Conservation (phyloP, 1,139 yeast species). For the Yamadazyma buinensis region DNA sequence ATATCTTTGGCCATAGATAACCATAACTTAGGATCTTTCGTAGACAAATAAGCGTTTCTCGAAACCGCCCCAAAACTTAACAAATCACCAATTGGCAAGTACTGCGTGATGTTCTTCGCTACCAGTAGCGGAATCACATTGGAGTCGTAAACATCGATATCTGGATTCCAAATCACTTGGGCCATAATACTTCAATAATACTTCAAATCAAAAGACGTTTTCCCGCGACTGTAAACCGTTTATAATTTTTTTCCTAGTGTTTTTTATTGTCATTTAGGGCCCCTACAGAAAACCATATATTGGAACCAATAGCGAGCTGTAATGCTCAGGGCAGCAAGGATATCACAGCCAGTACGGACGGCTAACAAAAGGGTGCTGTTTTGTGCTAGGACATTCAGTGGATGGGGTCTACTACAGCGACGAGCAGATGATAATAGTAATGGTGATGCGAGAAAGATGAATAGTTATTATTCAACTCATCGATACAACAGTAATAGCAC, state of each 20-base stretch:
- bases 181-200: constrained; percentile 40
- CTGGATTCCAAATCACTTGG: constrained; percentile 47
- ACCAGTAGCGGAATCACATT: constrained; percentile 40
- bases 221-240: no score
- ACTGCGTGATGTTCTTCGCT: constrained; percentile 33
- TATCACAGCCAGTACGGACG: background rate
- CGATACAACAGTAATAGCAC: constrained; percentile 3
- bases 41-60: constrained; percentile 35
- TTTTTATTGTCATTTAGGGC: no score
- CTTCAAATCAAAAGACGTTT: background rate
- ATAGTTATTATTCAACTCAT: background rate
- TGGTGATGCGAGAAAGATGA: no score
- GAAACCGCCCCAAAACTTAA: constrained; percentile 35
- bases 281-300: no score
- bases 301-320: no score
- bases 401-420: constrained; percentile 1
- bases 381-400: background rate
- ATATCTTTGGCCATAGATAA: constrained; percentile 42
- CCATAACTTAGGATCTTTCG: constrained; percentile 48
- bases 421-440: background rate
- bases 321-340: constrained; percentile 5
- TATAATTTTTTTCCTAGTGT: no score
- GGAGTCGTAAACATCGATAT: constrained; percentile 44
- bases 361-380: no score
- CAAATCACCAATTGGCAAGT: constrained; percentile 35